Conservation (phyloP, 768 basidiomycete species). For the Mycena polygramma region DNA sequence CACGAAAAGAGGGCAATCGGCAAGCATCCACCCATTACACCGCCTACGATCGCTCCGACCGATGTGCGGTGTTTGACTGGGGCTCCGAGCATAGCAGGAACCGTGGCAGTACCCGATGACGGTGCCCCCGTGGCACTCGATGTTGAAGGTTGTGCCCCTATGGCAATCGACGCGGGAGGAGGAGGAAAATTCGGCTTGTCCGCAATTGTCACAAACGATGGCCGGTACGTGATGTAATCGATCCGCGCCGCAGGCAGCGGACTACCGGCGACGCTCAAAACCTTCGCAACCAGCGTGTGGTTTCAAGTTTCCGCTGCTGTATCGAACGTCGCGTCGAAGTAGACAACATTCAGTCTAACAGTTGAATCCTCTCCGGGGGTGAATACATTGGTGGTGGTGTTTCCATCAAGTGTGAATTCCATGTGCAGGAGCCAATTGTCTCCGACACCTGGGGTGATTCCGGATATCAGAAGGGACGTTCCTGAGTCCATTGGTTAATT, state of each 20-base stretch:
- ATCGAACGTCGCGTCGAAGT: not conserved
- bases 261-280: not conserved
- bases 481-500: not conserved
- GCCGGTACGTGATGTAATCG: not conserved
- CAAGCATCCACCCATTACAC: too few relatives aligned
- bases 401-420: constrained; percentile 8
- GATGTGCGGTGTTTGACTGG: too few relatives aligned
- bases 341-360: not conserved
- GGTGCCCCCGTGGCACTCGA: too few relatives aligned
- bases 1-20: too few relatives aligned
- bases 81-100: too few relatives aligned
- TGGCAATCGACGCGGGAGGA: not conserved
- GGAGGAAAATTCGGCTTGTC: not conserved
- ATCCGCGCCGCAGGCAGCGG: not conserved
- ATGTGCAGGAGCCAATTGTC: constrained; percentile 3
- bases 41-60: too few relatives aligned
- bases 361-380: not conserved
- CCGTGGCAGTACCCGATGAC: too few relatives aligned
- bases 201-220: not conserved
- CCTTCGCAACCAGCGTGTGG: not conserved
- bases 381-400: not conserved
- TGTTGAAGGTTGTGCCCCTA: too few relatives aligned
- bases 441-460: not conserved
- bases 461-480: not conserved
- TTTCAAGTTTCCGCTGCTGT: not conserved